These are phyloP conservation scores for Fusarium nodosum DNA, from an alignment of 2,329 filamentous ascomycete species.

Conservation along the genomic window DNA sequence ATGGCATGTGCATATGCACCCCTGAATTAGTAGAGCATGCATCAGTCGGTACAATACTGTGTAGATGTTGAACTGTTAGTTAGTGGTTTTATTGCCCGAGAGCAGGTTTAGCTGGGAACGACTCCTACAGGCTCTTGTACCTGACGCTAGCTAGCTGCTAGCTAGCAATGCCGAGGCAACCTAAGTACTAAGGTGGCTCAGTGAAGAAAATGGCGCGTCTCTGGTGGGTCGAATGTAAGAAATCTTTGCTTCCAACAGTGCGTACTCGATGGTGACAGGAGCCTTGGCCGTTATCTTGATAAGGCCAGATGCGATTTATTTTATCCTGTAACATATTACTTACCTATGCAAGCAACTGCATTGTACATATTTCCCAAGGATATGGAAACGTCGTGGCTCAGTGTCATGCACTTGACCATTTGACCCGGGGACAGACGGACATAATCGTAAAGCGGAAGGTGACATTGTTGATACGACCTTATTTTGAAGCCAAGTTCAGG, in stretches of 20 bases:
- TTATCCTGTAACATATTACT: not conserved
- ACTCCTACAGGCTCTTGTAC: not conserved
- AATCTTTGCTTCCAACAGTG: not conserved
- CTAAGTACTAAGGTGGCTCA: not conserved
- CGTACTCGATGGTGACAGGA: not conserved
- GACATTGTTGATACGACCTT: constrained; percentile 2
- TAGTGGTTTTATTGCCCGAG: not conserved
- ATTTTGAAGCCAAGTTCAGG: not conserved
- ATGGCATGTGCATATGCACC: not conserved
- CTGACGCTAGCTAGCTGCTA: constrained; percentile 13
- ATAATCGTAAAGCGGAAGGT: not conserved
- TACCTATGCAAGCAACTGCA: not conserved
- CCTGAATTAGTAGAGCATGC: constrained; percentile 6
- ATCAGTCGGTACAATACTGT: not conserved
- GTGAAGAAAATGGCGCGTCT: constrained; percentile 13
- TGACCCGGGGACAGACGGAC: not conserved
- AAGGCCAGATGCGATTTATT: too few species aligned
- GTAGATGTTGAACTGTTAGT: not conserved
- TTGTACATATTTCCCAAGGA: not conserved
- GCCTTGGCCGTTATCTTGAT: too few species aligned
- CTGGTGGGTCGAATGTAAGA: constrained; percentile 6
- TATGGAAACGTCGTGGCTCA: not conserved
- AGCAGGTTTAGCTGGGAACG: constrained; percentile 10
- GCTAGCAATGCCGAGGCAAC: constrained; percentile 1
- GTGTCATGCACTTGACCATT: not conserved